These are phyloP conservation scores for Penicillium janthinellum DNA, from an alignment of 2,329 filamentous ascomycete species.

Conservation along the genomic window DNA sequence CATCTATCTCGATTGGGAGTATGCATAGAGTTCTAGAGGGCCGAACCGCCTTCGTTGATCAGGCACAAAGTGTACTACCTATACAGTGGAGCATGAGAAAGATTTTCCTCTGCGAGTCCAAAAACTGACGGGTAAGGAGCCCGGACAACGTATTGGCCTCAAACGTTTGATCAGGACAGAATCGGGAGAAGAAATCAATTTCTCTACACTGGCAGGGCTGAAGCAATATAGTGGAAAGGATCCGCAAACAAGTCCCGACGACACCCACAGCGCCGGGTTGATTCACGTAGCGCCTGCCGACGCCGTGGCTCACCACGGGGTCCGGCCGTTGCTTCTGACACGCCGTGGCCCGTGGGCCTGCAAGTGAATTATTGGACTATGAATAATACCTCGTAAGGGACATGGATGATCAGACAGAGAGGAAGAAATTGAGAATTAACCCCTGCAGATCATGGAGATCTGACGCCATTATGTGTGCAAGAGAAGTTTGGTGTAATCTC, in stretches of 20 bases:
- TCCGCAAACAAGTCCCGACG: neutral
- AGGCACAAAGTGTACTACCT: neutral
- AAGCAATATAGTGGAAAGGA: too few species aligned
- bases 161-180: too few species aligned
- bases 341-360: neutral
- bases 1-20: neutral
- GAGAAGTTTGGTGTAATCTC: neutral
- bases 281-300: neutral
- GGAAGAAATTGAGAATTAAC: neutral
- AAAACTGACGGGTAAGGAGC: too few species aligned
- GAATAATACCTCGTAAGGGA: neutral
- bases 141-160: too few species aligned
- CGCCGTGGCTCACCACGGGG: neutral
- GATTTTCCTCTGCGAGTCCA: too few species aligned
- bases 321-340: neutral
- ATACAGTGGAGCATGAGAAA: too few species aligned
- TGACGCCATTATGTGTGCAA: constrained; percentile 2
- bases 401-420: neutral
- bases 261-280: neutral
- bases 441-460: neutral
- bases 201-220: too few species aligned
- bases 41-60: neutral
- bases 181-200: too few species aligned
- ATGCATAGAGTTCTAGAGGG: neutral
- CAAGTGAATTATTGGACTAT: neutral